Percentiles rank a stretch among this genome's conserved stretches.
Evolutionary conservation across 2,329 filamentous ascomycete genomes (phyloP).

Genomic region (Epichloe glyceriae): DNA sequence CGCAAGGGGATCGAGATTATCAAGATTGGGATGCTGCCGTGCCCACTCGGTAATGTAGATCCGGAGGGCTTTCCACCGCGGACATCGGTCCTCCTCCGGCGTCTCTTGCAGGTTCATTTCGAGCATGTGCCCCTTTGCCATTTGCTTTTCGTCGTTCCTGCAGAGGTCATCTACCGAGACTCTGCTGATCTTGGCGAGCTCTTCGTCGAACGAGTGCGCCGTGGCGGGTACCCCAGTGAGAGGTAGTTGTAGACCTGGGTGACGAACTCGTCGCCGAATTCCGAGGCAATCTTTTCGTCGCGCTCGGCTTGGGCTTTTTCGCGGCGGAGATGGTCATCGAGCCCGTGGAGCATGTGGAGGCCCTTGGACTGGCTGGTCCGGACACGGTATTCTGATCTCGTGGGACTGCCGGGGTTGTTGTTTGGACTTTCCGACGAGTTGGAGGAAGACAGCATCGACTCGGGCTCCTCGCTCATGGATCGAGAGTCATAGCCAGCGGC

Average conservation of each 20-base stretch:
- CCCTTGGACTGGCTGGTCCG: constrained; percentile 26
- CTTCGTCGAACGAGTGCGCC: constrained; percentile 70
- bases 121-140: constrained; percentile 61
- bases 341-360: constrained; percentile 35
- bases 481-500: constrained; percentile 28
- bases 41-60: constrained; percentile 85
- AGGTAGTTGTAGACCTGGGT: constrained; percentile 97
- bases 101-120: constrained; percentile 33
- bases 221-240: constrained; percentile 78
- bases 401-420: constrained; percentile 7
- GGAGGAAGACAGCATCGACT: constrained; percentile 14
- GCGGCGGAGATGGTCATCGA: constrained; percentile 36
- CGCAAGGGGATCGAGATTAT: constrained; percentile 42
- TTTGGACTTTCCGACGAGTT: constrained; percentile 8
- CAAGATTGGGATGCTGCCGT: constrained; percentile 66
- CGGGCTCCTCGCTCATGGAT: constrained; percentile 29
- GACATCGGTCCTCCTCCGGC: constrained; percentile 39
- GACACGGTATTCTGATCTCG: constrained; percentile 14
- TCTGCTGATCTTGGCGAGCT: constrained; percentile 68
- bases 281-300: constrained; percentile 41
- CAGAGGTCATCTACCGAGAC: constrained; percentile 57
- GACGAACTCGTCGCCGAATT: constrained; percentile 75
- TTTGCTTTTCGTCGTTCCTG: constrained; percentile 49
- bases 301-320: constrained; percentile 37
- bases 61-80: constrained; percentile 73